Base-by-base conservation (phyloP, 192 early-diverging fungal genomes). In the Backusella macrospora region DNA sequence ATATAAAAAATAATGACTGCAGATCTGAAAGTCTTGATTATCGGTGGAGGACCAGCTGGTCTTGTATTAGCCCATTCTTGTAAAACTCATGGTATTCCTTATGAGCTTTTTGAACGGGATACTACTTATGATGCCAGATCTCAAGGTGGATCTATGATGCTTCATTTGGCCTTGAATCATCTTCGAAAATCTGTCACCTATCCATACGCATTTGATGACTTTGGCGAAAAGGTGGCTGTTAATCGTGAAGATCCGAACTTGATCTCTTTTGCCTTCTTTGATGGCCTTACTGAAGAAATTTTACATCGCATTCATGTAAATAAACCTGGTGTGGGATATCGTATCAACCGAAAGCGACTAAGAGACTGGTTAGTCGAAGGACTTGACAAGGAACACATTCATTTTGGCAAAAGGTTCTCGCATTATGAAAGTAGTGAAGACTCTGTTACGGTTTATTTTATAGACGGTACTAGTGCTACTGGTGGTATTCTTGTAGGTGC, bases 401-500 rank as follows among this genome's bases (percentile, higher is more conserved):
- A 73, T 18, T 70, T 71, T 26, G 59, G 42, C 0, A 77, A 81
- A 44, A 62, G 39, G 15, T 72, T 76, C 44, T 55, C 68, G 52
- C 65, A 69, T 16, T 77, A 46, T 15, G 18, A 46, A 68, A 63
- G 59, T 7, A 55, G 49, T 10, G 69, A 74, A 0, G 44, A 73
- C 4, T 75, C 73, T 15, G 78, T 82, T 21, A 29, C 42, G 6
- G 66, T 72, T 37, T 47, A 23, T 3, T 77, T 67, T 68, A 14
- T n/a, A 0, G 81, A 82, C 16, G 70, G 69, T 7, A 44, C 75
- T 3, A 37, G n/a, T 2, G 34, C 39, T 9, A 62, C 49, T 15
- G 81, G 81, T 13, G 65, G 70, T 21, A 42, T 80, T 13, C n/a
- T 83, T 8, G 81, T 82, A 0, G 81, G 78, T n/a, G 73, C 78